phyloP scores from a whole-genome alignment of 2,329 filamentous ascomycete genomes.

The Fusarium udum region DNA sequence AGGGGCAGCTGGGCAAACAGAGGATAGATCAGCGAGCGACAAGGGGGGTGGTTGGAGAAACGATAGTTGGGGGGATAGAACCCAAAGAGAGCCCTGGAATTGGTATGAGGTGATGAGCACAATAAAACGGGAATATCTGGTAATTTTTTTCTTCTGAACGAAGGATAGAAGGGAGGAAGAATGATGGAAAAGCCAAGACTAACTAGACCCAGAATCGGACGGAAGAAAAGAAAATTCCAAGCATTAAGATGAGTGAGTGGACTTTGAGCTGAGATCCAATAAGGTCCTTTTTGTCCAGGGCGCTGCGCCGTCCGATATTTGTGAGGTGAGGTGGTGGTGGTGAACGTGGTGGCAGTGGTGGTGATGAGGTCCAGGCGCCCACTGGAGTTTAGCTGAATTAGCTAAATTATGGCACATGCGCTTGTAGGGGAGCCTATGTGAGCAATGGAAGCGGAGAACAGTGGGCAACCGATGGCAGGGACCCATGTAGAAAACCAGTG shows the following conservation, averaged over 20 bases:
- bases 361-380: conserved; percentile 20
- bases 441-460: background rate
- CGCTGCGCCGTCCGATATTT: conserved; percentile 32
- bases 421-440: background rate
- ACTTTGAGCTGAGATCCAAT: conserved; percentile 23
- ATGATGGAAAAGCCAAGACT: conserved; percentile 20
- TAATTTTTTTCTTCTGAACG: background rate
- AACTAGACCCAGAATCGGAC: conserved; percentile 21
- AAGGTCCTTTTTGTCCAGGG: conserved; percentile 18
- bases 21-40: conserved; percentile 38
- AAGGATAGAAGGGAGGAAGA: conserved; percentile 21
- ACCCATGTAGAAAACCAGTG: conserved; percentile 13
- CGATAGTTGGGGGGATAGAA: conserved; percentile 10
- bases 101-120: conserved; percentile 17
- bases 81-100: conserved; percentile 6
- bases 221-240: conserved; percentile 26
- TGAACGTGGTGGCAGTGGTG: conserved; percentile 15
- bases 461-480: background rate
- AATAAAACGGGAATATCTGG: background rate
- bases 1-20: conserved; percentile 17
- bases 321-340: conserved; percentile 19
- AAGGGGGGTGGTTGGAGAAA: conserved; percentile 33
- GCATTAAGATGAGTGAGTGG: conserved; percentile 29
- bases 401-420: conserved; percentile 15
- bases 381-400: conserved; percentile 23